Base-by-base conservation (phyloP, 192 early-diverging fungal species). In the Radiomyces spectabilis region DNA sequence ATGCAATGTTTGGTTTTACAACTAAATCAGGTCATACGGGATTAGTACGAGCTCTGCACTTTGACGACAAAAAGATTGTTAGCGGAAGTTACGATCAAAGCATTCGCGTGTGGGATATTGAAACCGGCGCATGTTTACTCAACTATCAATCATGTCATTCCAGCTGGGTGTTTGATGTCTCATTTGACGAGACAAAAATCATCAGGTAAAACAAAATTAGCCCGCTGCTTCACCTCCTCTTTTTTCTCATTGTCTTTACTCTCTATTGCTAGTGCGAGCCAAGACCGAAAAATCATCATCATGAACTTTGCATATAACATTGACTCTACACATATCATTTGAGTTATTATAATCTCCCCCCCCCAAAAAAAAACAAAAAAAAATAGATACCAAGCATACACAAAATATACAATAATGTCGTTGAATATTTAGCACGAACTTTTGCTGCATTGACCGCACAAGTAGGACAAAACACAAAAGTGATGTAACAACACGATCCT, bases 131-230 rank as follows among this genome's bases (percentile, higher is more conserved):
- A 42, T 81, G 92, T 45, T 61, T 90, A 27, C 47, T 87, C 41
- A 81, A 89, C 61, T 74, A 90, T 24, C 70, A 83, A 33, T 68
- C 77, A 29, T 87, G 82, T 10, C 93, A 95, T 63, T 79, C 81
- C 4, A 94, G 89, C 66, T 96, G 94, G 93, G 91, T 98, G 4
- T 98, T 97, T 81, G 92, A 97, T 73, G 87, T 98, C 10, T 88
- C 91, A 55, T 90, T 94, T 61, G 85, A 85, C 32, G 67, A 75
- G 4, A 83, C 77, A 30, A 85, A 81, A 54, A 93, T 98, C 49
- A 81, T 98, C 51, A 87, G 78, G 78, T 80, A 66, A 65, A 43
- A 25, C 31, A 54, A 21, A 29, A 15, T 26, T 15, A 29, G 7
- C 16, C 10, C 16, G 15, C 5, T 30, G 5, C 51, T 40, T 38